phyloP scores from a whole-genome alignment of 306 rosid species.

The Cicer bijugum region DNA sequence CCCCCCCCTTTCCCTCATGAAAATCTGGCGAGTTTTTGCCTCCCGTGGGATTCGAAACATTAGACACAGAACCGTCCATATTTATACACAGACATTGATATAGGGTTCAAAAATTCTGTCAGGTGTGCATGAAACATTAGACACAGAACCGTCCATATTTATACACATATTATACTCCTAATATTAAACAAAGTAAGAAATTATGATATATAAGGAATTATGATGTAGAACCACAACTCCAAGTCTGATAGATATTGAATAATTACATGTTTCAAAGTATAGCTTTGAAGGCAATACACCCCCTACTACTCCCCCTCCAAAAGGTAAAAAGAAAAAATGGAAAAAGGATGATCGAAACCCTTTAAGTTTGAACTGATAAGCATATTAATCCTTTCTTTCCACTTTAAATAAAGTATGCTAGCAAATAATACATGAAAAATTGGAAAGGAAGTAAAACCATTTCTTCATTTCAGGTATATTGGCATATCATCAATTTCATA shows the following conservation, averaged over 20 bases:
- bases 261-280: conserved; percentile 1
- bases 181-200: not conserved
- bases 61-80: no score
- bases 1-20: no score
- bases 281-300: conserved; percentile 11
- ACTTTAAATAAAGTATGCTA: conserved; percentile 32
- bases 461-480: conserved; percentile 14
- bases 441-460: not conserved
- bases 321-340: not conserved
- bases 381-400: conserved; percentile 21
- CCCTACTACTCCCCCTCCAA: conserved; percentile 3
- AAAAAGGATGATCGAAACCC: conserved; percentile 3
- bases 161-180: not conserved
- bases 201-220: not conserved
- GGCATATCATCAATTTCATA: conserved; percentile 2
- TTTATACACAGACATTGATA: not conserved
- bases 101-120: no score
- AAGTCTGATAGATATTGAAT: conserved; percentile 6
- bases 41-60: no score
- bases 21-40: no score
- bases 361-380: not conserved
- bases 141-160: not conserved
- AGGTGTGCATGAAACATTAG: not conserved
- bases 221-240: not conserved
- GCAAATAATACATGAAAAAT: not conserved